A percentile compares a stretch with the other conserved stretches of the same genome.
Evolutionary conservation across 306 rosid genomes (phyloP).

Genomic region (Casuarina cunninghamiana): DNA sequence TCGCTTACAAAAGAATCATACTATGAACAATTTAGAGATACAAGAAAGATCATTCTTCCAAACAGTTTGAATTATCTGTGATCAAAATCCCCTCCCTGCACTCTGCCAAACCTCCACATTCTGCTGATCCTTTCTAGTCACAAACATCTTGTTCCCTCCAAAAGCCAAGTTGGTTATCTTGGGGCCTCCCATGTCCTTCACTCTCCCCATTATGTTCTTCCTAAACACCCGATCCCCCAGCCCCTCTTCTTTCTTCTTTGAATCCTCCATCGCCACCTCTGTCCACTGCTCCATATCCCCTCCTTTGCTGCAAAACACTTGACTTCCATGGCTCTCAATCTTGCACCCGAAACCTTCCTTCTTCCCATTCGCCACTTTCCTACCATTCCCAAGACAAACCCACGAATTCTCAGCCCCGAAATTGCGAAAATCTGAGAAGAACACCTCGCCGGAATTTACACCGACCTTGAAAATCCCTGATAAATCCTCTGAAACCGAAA

Average conservation of each 20-base stretch:
- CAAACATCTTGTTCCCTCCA: conserved; percentile 92
- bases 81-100: conserved; percentile 57
- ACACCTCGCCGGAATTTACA: conserved; percentile 69
- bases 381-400: conserved; percentile 68
- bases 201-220: conserved; percentile 81
- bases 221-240: conserved; percentile 54
- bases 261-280: conserved; percentile 58
- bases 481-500: conserved; percentile 61
- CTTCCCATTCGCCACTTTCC: conserved; percentile 57
- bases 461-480: conserved; percentile 79
- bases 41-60: not conserved
- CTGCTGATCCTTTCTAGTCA: conserved; percentile 74
- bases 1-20: not conserved
- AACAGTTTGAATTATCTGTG: not conserved
- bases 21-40: not conserved
- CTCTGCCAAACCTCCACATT: conserved; percentile 94
- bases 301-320: conserved; percentile 75
- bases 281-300: conserved; percentile 84
- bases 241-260: conserved; percentile 21
- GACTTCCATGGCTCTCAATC: conserved; percentile 77
- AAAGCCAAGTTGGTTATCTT: conserved; percentile 63
- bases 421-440: conserved; percentile 60
- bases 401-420: conserved; percentile 58
- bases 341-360: conserved; percentile 82
- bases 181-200: conserved; percentile 68